These are phyloP conservation scores for Thymus quinquecostatus DNA, from an alignment of 257 asterid genomes.

Conservation along the genomic window DNA sequence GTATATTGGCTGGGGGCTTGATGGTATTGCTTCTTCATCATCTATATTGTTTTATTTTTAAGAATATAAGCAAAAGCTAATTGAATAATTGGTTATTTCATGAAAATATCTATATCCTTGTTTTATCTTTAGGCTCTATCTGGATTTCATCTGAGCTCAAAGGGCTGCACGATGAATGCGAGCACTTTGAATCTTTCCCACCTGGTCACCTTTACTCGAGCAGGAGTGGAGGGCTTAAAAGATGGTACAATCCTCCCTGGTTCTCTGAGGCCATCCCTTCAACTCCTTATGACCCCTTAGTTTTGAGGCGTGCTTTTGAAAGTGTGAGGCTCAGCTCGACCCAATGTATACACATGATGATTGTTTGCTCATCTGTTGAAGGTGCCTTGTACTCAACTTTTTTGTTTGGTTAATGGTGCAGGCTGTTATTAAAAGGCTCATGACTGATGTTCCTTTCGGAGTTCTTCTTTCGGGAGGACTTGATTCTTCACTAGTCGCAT, in stretches of 20 bases:
- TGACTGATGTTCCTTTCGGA: conserved; percentile 98
- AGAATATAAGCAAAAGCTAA: neutral
- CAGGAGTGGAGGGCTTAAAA: conserved; percentile 66
- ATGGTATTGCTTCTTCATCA: conserved; percentile 54
- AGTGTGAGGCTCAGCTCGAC: conserved; percentile 48
- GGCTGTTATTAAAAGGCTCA: conserved; percentile 93
- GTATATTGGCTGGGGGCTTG: conserved; percentile 97
- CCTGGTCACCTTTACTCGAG: conserved; percentile 94
- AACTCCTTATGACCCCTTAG: conserved; percentile 79
- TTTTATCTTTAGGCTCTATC: conserved; percentile 64
- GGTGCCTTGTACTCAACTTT: neutral
- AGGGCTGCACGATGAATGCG: conserved; percentile 87
- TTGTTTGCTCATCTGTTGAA: neutral
- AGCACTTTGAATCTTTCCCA: conserved; percentile 88
- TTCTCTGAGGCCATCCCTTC: conserved; percentile 86
- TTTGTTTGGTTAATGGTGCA: conserved; percentile 35
- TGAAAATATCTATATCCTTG: neutral
- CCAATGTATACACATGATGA: neutral
- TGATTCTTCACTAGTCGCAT: conserved; percentile 92
- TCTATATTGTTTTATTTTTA: conserved; percentile 9
- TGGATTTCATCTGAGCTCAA: conserved; percentile 95
- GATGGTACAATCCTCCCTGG: conserved; percentile 97
- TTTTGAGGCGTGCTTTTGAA: conserved; percentile 82
- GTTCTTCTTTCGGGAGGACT: conserved; percentile 97
- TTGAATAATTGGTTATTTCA: neutral